Evolutionary conservation across 129 eudicot species (phyloP).

Genomic region (Cynara cardunculus): DNA sequence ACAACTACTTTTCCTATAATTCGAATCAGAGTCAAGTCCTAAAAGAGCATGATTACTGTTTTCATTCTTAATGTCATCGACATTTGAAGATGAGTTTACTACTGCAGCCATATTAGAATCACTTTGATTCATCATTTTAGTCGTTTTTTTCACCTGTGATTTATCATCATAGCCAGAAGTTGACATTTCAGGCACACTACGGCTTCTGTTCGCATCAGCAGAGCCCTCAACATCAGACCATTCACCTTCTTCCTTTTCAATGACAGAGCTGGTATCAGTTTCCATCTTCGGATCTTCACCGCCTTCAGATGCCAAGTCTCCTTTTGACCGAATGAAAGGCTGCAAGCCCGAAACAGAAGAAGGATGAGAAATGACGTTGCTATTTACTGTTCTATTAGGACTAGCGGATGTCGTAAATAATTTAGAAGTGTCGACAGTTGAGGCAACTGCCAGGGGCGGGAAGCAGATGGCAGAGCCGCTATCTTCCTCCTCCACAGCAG

Average conservation of each 20-base stretch:
- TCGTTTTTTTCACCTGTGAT: constrained; percentile 24
- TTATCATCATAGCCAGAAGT: constrained; percentile 14
- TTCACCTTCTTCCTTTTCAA: constrained; percentile 81
- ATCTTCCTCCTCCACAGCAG: constrained; percentile 57
- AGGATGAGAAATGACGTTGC: constrained; percentile 54
- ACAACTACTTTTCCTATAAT: constrained; percentile 26
- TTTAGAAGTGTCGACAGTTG: constrained; percentile 45
- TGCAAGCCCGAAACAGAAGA: constrained; percentile 76
- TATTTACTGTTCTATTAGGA: constrained; percentile 49
- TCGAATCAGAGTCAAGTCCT: constrained; percentile 31
- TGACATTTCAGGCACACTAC: constrained; percentile 18
- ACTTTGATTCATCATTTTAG: constrained; percentile 1
- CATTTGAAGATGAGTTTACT: constrained; percentile 12
- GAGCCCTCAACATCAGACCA: constrained; percentile 72
- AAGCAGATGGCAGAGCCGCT: constrained; percentile 41
- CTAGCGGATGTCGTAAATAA: constrained; percentile 37
- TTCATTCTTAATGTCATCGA: constrained; percentile 29
- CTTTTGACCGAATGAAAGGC: constrained; percentile 55
- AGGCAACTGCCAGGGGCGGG: constrained; percentile 72
- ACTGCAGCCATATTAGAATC: constrained; percentile 8
- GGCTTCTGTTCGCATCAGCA: constrained; percentile 21
- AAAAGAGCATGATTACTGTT: constrained; percentile 15
- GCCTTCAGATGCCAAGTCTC: constrained; percentile 33
- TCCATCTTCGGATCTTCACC: constrained; percentile 20
- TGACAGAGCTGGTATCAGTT: constrained; percentile 2